Percentiles rank a stretch among this genome's conserved stretches.
Conservation (phyloP, 352 stramenopile genomes). For the Phytophthora colocasiae region DNA sequence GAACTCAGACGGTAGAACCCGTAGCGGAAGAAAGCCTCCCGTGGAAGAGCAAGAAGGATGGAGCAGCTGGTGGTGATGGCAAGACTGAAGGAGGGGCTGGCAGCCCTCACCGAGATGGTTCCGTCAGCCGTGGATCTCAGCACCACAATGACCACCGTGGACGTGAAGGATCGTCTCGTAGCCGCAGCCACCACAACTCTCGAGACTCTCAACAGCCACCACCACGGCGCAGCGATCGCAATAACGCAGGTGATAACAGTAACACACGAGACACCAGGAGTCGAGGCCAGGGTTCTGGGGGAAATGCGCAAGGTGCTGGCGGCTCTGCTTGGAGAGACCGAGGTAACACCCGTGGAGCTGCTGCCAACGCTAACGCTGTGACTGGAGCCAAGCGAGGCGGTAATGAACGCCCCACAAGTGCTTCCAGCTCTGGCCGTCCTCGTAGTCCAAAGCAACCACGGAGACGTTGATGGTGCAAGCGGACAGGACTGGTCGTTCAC, state of each 20-base stretch:
- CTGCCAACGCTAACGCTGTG: slow-evolving; percentile 28
- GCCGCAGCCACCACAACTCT: slow-evolving; percentile 59
- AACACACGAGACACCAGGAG: slow-evolving; percentile 36
- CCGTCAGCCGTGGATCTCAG: slow-evolving; percentile 33
- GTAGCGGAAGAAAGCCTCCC: slow-evolving; percentile 77
- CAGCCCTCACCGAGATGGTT: slow-evolving; percentile 44
- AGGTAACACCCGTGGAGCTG: slow-evolving; percentile 34
- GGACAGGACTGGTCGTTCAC: not conserved
- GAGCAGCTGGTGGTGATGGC: slow-evolving; percentile 26
- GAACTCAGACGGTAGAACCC: slow-evolving; percentile 81
- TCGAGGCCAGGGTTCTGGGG: slow-evolving; percentile 26
- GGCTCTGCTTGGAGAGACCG: slow-evolving; percentile 55
- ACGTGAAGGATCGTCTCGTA: slow-evolving; percentile 42
- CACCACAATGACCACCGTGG: slow-evolving; percentile 52
- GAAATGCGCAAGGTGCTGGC: slow-evolving; percentile 22
- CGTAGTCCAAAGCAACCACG: slow-evolving; percentile 50
- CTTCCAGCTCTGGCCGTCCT: slow-evolving; percentile 34
- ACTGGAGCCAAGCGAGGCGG: slow-evolving; percentile 41
- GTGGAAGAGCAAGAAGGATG: slow-evolving; percentile 74
- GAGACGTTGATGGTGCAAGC: slow-evolving; percentile 33
- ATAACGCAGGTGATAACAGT: slow-evolving; percentile 36
- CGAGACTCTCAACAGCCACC: slow-evolving; percentile 44
- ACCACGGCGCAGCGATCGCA: slow-evolving; percentile 54
- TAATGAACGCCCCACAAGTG: slow-evolving; percentile 38
- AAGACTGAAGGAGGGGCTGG: slow-evolving; percentile 35